Conservation (phyloP, 225 moss, liverwort and hornwort species). For the Pleurozium schreberi region DNA sequence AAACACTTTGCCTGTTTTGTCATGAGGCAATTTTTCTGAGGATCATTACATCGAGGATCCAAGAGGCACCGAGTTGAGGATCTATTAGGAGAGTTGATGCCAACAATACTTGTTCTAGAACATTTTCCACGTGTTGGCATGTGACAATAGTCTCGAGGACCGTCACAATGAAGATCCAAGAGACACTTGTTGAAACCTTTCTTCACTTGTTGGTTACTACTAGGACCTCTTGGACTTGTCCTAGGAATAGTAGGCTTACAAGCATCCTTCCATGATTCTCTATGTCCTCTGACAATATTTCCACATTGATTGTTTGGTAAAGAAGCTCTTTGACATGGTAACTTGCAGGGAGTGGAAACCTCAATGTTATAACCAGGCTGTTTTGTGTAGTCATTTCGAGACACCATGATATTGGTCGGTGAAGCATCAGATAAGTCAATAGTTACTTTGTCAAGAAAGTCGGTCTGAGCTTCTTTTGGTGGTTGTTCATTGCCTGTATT, state of each 20-base stretch:
- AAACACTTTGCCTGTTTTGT: background rate
- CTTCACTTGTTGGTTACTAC: background rate
- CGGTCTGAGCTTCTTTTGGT: background rate
- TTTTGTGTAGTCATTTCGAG: background rate
- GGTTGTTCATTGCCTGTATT: slow-evolving; percentile 10
- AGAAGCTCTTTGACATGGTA: background rate
- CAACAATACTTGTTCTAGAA: background rate
- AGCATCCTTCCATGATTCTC: slow-evolving; percentile 8
- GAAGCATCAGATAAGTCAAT: slow-evolving; percentile 24
- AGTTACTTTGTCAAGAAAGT: slow-evolving; percentile 24
- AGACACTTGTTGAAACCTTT: slow-evolving; percentile 2
- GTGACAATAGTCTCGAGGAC: slow-evolving; percentile 9
- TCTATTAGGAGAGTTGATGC: background rate
- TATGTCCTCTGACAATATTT: background rate
- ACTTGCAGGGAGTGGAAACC: slow-evolving; percentile 7
- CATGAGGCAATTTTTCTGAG: slow-evolving; percentile 2
- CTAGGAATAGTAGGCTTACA: background rate
- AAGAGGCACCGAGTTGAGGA: background rate
- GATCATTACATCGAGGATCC: background rate
- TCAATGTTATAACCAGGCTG: slow-evolving; percentile 19
- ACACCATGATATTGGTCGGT: slow-evolving; percentile 22
- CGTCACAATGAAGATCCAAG: background rate
- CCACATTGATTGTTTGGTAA: background rate
- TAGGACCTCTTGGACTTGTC: background rate
- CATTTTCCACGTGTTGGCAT: slow-evolving; percentile 1